phyloP scores from a whole-genome alignment of 2,329 filamentous ascomycete species.

The Dryadomyces sulphureus region DNA sequence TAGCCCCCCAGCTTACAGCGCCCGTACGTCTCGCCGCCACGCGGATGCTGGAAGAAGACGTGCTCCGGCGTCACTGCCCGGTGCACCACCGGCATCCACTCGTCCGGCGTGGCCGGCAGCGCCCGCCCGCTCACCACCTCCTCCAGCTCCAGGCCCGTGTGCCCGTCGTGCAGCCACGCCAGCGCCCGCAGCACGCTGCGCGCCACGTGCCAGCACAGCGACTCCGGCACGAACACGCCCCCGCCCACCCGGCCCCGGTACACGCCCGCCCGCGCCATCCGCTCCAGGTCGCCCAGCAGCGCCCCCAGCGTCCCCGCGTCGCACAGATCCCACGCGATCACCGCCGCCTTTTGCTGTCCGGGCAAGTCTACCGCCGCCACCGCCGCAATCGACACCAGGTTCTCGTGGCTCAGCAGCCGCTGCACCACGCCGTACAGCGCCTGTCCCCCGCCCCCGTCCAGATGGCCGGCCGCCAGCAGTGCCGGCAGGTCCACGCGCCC shows the following conservation, averaged over 20 bases:
- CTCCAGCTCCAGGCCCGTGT: constrained; percentile 10
- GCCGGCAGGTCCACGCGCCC: background rate
- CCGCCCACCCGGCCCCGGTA: background rate
- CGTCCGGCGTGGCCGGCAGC: background rate
- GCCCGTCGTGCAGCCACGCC: constrained; percentile 37
- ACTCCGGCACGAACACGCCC: constrained; percentile 29
- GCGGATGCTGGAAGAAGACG: constrained; percentile 34
- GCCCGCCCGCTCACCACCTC: background rate
- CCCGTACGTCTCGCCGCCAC: constrained; percentile 34
- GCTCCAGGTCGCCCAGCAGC: constrained; percentile 17
- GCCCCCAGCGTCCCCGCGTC: constrained; percentile 32
- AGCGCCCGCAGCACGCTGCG: constrained; percentile 31
- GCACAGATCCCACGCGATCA: constrained; percentile 36
- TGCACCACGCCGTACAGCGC: background rate
- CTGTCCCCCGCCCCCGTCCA: background rate
- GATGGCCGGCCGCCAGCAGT: background rate
- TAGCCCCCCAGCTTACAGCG: constrained; percentile 38
- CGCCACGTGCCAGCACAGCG: constrained; percentile 41
- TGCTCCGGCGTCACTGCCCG: constrained; percentile 29
- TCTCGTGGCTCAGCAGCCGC: constrained; percentile 22
- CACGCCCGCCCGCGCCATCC: constrained; percentile 7
- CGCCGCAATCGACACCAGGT: constrained; percentile 29
- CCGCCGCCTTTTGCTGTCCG: constrained; percentile 4
- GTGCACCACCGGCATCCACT: constrained; percentile 37
- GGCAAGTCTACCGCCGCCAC: background rate